A percentile compares a stretch with the other conserved stretches of the same genome.
Evolutionary conservation across 495 filamentous ascomycete genomes (phyloP).

Genomic region (Letharia lupina): DNA sequence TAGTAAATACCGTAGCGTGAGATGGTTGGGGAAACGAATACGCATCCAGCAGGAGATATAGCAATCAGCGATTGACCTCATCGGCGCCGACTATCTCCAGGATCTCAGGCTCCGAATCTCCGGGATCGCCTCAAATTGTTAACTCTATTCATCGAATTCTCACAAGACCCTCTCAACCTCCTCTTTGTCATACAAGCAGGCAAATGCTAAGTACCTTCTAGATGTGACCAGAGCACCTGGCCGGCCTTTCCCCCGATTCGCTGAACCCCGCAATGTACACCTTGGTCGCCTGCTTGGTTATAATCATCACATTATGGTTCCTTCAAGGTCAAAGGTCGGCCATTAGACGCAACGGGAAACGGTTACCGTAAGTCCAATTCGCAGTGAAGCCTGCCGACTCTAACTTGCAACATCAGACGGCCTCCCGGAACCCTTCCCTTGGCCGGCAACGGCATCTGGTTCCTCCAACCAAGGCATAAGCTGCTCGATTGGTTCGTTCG

Average conservation of each 20-base stretch:
- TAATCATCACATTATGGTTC: slow-evolving; percentile 19
- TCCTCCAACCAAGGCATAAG: slow-evolving; percentile 47
- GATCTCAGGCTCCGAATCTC: slow-evolving; percentile 1
- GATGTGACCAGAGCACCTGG: not conserved
- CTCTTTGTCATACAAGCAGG: not conserved
- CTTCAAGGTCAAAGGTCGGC: slow-evolving; percentile 25
- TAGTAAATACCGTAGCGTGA: slow-evolving; percentile 1
- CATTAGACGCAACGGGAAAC: slow-evolving; percentile 24
- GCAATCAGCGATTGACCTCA: not conserved
- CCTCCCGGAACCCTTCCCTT: slow-evolving; percentile 50
- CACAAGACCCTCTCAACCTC: not conserved
- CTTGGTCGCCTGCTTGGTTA: slow-evolving; percentile 1
- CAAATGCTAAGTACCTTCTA: not conserved
- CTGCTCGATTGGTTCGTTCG: slow-evolving; percentile 52
- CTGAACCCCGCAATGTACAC: slow-evolving; percentile 18
- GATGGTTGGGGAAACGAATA: slow-evolving; percentile 6
- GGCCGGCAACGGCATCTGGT: slow-evolving; percentile 50
- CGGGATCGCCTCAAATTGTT: not conserved
- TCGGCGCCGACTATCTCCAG: slow-evolving; percentile 6
- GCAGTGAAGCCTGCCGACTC: not conserved
- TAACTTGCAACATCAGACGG: slow-evolving; percentile 23
- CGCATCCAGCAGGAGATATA: slow-evolving; percentile 3
- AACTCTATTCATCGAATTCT: not conserved
- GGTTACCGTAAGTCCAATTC: slow-evolving; percentile 18
- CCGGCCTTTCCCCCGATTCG: not conserved